phyloP scores from a whole-genome alignment of 148 eudicot species.

The Limonium bicolor region DNA sequence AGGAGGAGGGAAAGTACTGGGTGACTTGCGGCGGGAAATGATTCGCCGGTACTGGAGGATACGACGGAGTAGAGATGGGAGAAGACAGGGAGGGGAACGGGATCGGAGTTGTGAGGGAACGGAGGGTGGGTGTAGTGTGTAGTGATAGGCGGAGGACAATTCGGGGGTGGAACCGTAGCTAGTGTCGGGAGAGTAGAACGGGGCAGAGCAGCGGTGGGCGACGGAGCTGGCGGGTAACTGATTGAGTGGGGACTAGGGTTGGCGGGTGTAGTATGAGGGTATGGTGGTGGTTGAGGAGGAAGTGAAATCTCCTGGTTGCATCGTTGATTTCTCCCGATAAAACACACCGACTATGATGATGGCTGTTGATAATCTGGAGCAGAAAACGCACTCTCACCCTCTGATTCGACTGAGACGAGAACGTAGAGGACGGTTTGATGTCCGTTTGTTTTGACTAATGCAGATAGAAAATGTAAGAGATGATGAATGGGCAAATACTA shows the following conservation, averaged over 20 bases:
- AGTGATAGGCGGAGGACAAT: slow-evolving; percentile 20
- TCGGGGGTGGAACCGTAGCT: slow-evolving; percentile 4
- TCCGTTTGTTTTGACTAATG: too few species aligned
- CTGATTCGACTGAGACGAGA: too few species aligned
- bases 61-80: too few species aligned
- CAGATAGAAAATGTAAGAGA: too few species aligned
- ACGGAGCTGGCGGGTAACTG: slow-evolving; percentile 8
- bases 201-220: slow-evolving; percentile 69
- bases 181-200: slow-evolving; percentile 13
- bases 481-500: too few species aligned
- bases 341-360: too few species aligned
- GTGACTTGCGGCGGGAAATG: background rate
- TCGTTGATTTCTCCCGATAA: too few species aligned
- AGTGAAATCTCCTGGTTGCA: too few species aligned
- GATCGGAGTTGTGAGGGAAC: slow-evolving; percentile 26
- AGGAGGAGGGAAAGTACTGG: background rate
- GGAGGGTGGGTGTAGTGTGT: slow-evolving; percentile 19
- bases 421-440: too few species aligned
- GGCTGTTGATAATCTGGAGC: too few species aligned
- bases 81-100: slow-evolving; percentile 15
- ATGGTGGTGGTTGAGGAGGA: slow-evolving; percentile 23
- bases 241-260: slow-evolving; percentile 13
- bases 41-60: background rate
- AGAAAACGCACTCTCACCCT: too few species aligned
- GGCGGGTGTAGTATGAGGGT: slow-evolving; percentile 33